These are phyloP conservation scores for Pseudomassariella vexata DNA, from an alignment of 2,329 filamentous ascomycete genomes.

Conservation along the genomic window DNA sequence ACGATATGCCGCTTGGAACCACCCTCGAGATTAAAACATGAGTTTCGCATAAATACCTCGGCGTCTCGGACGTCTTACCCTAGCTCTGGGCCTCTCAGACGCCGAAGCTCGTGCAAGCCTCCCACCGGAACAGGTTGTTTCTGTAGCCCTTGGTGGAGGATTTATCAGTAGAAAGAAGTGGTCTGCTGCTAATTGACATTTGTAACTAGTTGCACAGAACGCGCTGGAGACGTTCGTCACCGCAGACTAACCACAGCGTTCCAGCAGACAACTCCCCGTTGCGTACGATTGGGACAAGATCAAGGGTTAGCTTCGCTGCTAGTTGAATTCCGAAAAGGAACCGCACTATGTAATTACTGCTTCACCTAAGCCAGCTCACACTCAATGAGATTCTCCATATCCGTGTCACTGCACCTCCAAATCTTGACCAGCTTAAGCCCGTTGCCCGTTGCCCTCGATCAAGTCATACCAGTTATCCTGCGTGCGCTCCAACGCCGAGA, in stretches of 20 bases:
- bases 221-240: too few relatives aligned
- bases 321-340: too few relatives aligned
- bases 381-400: constrained; percentile 32
- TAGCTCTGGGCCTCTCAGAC: constrained; percentile 44
- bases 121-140: constrained; percentile 32
- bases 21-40: constrained; percentile 41
- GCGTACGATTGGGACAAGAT: too few relatives aligned
- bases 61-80: constrained; percentile 26
- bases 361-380: too few relatives aligned
- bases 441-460: constrained; percentile 21
- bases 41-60: constrained; percentile 24
- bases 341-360: too few relatives aligned
- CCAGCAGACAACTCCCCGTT: too few relatives aligned
- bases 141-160: constrained; percentile 26
- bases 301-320: too few relatives aligned
- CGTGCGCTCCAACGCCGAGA: constrained; percentile 13
- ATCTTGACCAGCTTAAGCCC: constrained; percentile 29
- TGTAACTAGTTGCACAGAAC: too few relatives aligned
- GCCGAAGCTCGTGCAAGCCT: constrained; percentile 38
- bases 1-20: constrained; percentile 23
- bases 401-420: constrained; percentile 24
- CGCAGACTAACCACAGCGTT: too few relatives aligned
- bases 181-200: too few relatives aligned
- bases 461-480: constrained; percentile 27
- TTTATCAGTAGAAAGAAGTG: constrained; percentile 19